These are phyloP conservation scores for Conticribra guillardii DNA, from an alignment of 108 stramenopile species.

Conservation along the genomic window DNA sequence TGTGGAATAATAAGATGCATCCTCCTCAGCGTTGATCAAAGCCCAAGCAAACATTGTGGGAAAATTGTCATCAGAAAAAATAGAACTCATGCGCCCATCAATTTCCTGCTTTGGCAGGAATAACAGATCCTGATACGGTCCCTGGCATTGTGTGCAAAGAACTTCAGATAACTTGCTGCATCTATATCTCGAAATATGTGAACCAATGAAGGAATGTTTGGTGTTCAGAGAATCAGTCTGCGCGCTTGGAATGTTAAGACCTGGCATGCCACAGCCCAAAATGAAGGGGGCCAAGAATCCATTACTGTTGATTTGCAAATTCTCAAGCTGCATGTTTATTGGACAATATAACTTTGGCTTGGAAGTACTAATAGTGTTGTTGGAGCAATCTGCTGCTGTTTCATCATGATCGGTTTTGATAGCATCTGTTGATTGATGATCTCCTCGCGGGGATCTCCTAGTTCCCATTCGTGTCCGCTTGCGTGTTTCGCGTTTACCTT, in stretches of 20 bases:
- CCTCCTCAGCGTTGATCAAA: too few relatives aligned
- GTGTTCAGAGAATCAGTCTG: not conserved
- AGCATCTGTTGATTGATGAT: not conserved
- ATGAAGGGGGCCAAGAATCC: too few relatives aligned
- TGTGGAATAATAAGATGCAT: too few relatives aligned
- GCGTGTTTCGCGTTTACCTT: constrained; percentile 14
- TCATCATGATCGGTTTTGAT: not conserved
- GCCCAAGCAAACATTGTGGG: not conserved
- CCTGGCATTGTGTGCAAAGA: not conserved
- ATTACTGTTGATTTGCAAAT: too few relatives aligned
- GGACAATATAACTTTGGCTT: not conserved
- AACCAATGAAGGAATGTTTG: not conserved
- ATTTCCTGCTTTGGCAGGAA: not conserved
- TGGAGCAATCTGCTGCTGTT: not conserved
- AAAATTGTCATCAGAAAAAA: not conserved
- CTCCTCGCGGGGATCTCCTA: not conserved
- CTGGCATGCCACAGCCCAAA: too few relatives aligned
- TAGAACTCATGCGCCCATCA: not conserved
- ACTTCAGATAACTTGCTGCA: not conserved
- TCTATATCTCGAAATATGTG: not conserved
- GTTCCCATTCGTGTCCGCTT: not conserved
- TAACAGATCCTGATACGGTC: not conserved
- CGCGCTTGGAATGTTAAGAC: not conserved
- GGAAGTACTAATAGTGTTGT: not conserved
- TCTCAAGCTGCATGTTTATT: too few relatives aligned